Conservation (phyloP, 2,329 filamentous ascomycete species). For the Botryosphaeria dothidea region DNA sequence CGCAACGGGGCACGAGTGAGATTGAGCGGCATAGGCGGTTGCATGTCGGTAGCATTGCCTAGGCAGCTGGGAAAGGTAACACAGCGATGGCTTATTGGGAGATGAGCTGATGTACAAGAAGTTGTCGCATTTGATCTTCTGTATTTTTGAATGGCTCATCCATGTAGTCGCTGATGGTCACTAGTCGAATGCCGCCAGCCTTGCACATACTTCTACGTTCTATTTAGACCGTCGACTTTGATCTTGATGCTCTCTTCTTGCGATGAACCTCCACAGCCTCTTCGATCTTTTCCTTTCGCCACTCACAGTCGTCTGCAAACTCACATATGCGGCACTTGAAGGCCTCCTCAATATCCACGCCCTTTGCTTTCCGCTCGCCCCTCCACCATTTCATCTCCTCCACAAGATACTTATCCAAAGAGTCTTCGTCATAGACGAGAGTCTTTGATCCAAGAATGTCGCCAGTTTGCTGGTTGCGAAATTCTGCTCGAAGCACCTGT, state of each 20-base stretch:
- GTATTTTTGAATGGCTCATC: neutral
- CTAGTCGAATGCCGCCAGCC: neutral
- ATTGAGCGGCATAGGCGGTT: neutral
- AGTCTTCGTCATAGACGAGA: slow-evolving; percentile 66
- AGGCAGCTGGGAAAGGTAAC: neutral
- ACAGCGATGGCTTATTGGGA: too few relatives aligned
- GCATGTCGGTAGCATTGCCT: neutral
- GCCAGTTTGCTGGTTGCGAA: slow-evolving; percentile 49
- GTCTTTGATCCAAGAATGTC: slow-evolving; percentile 58
- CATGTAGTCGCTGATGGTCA: neutral
- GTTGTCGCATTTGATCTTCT: neutral
- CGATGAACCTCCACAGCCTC: slow-evolving; percentile 43
- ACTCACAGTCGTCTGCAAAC: slow-evolving; percentile 75
- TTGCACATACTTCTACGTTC: neutral
- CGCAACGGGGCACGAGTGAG: neutral
- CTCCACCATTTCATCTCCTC: slow-evolving; percentile 86
- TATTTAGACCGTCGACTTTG: neutral
- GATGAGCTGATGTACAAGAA: neutral
- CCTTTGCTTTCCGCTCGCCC: slow-evolving; percentile 69
- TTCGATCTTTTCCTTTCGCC: slow-evolving; percentile 71
- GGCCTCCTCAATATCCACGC: slow-evolving; percentile 80
- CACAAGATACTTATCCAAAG: slow-evolving; percentile 66
- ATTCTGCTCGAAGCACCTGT: slow-evolving; percentile 60
- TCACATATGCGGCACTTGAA: slow-evolving; percentile 88
- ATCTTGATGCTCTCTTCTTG: neutral